Evolutionary conservation across 768 basidiomycete species (phyloP).

Genomic region (Amanita muscaria): DNA sequence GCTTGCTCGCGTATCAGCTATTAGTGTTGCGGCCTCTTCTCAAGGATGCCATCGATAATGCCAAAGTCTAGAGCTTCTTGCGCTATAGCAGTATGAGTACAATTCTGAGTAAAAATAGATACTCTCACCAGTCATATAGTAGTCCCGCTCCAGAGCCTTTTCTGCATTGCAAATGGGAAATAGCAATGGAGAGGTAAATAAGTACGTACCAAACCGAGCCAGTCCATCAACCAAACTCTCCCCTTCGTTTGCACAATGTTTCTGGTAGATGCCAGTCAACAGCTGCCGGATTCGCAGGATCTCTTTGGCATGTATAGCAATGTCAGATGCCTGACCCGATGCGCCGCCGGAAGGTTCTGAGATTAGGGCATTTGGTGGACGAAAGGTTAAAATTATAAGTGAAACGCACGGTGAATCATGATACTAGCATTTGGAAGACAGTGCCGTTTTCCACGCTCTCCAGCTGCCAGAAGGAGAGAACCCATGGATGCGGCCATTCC

Average conservation of each 20-base stretch:
- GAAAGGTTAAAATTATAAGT: slow-evolving; percentile 2
- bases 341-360: slow-evolving; percentile 95
- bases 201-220: slow-evolving; percentile 65
- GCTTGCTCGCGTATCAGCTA: slow-evolving; percentile 11
- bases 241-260: slow-evolving; percentile 63
- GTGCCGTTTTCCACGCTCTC: slow-evolving; percentile 85
- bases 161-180: slow-evolving; percentile 39
- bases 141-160: slow-evolving; percentile 86
- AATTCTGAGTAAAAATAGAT: slow-evolving; percentile 12
- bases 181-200: slow-evolving; percentile 11
- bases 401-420: slow-evolving; percentile 88
- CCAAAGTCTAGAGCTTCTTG: slow-evolving; percentile 87
- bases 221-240: slow-evolving; percentile 60
- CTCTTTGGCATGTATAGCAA: slow-evolving; percentile 95
- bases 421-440: slow-evolving; percentile 90
- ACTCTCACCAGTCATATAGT: slow-evolving; percentile 81
- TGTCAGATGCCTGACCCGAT: slow-evolving; percentile 91
- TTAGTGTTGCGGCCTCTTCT: slow-evolving; percentile 60
- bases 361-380: slow-evolving; percentile 6
- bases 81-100: slow-evolving; percentile 34
- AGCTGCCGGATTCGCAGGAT: slow-evolving; percentile 82
- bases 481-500: slow-evolving; percentile 97
- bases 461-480: slow-evolving; percentile 84
- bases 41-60: slow-evolving; percentile 87
- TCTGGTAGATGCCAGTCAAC: slow-evolving; percentile 83